Base-by-base conservation (phyloP, 352 stramenopile genomes). In the Phytophthora citricola region DNA sequence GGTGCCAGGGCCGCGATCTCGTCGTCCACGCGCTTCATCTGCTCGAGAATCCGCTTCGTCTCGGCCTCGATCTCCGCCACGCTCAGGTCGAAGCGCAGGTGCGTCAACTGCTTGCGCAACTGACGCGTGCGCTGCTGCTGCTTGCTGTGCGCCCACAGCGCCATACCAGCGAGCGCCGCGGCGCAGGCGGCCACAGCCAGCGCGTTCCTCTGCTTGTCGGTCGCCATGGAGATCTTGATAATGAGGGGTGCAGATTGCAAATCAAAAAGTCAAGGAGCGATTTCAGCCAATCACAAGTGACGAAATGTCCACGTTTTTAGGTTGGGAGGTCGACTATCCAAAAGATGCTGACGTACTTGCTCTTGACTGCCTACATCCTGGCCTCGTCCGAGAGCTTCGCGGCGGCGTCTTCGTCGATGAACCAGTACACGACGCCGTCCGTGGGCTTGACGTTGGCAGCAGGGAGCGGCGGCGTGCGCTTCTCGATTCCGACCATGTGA, bases 371-470 rank as follows among this genome's bases (percentile, higher is more conserved):
- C 45, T 76, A 79, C 43, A 79, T 82, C 48, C 58, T 69, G 48
- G 71, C 72, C 2, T 75, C 65, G 53, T 67, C 59, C 41, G 64
- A 85, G 36, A 92, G 69, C 64, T 85, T 89, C 46, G 81, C 74
- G 3, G 83, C 83, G 4, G 90, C 90, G 29, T 80, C 80, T 29
- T 90, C 75, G 58, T 97, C 90, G 24, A 97, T 82, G 73, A 92
- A 96, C 90, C 90, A 97, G 41, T 87, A 78, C 24, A 95, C 66
- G 31, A 90, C 60, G n/a, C 89, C 89, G 17, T 88, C 64, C 29
- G 68, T 86, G 20, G 87, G 88, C 22, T 83, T 78, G 54, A 97
- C 82, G 24, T 77, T 78, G n/a, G 85, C 85, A 1, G 88, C 87
- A 5, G 90, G 90, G 7, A 96, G 79, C 5, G 81, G 62, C 12